Base-by-base conservation (phyloP, 1,284 basidiomycete species). In the Moesziomyces parantarcticus region DNA sequence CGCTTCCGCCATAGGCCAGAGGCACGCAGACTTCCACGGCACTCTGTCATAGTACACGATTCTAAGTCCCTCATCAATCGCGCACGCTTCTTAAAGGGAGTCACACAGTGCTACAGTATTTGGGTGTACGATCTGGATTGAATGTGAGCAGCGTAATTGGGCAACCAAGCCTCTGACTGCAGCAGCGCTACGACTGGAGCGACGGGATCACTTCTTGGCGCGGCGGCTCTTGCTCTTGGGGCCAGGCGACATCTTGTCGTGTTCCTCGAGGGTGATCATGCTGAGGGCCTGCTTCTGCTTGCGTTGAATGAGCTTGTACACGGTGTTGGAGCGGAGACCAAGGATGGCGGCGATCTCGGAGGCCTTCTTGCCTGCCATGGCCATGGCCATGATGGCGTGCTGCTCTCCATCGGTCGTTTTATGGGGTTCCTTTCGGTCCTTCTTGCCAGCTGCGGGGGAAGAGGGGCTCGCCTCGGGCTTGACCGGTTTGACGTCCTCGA, bases 331-430 rank as follows among this genome's bases (percentile, higher is more conserved):
- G 21, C 39, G 57, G 23, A 67, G 25, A 11, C 42, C 58, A 26
- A 67, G 50, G 2, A 23, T 8, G 4, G 26, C 16, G 3, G 54
- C 64, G 23, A 67, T 61, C 18, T 57, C 52, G 2, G 0, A 3
- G 11, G 50, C 36, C 1, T 8, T 6, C 29, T 50, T 58, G 29
- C 64, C 64, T 16, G 8, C 10, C 10, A 36, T 22, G 3, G 29
- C 29, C 45, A 67, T 44, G 16, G 14, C 21, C 10, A 53, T 20
- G 47, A 67, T 67, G 20, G 47, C 46, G 21, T 54, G 46, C 20
- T 46, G 53, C 8, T 67, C 58, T 0, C 21, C 20, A 2, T 60
- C 50, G 39, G 50, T 43, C 3, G 55, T 61, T 13, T 1, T 40
- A 16, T 34, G 44, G 10, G 25, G 16, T 44, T 44, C n/a, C n/a